Conservation (phyloP, 2,329 filamentous ascomycete genomes). For the Polychaeton citri region DNA sequence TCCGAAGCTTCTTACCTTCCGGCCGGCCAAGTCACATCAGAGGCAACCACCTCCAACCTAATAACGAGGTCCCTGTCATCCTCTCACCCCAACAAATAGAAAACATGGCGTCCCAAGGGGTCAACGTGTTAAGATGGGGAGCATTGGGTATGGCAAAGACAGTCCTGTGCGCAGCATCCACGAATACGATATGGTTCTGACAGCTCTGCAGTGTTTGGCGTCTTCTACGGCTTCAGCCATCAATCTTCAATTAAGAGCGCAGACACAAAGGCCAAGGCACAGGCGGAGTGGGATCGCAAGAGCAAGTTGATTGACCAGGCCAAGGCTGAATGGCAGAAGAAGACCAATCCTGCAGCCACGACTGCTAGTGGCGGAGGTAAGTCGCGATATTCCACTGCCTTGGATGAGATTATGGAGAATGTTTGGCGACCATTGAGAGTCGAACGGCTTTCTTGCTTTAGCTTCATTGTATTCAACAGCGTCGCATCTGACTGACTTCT, state of each 20-base stretch:
- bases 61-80: background rate
- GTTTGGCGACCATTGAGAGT: slow-evolving; percentile 6
- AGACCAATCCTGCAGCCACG: slow-evolving; percentile 43
- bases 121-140: background rate
- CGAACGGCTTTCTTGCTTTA: too few species aligned
- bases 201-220: slow-evolving; percentile 47
- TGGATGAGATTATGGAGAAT: slow-evolving; percentile 9
- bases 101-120: background rate
- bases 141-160: background rate
- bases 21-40: too few species aligned
- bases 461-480: too few species aligned
- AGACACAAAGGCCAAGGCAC: slow-evolving; percentile 55
- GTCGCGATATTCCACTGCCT: too few species aligned
- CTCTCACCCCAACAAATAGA: background rate
- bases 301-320: slow-evolving; percentile 82
- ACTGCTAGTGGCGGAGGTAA: slow-evolving; percentile 18
- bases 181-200: background rate
- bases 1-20: too few species aligned
- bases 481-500: background rate
- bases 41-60: too few species aligned
- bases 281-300: slow-evolving; percentile 84
- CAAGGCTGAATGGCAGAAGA: slow-evolving; percentile 80
- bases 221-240: slow-evolving; percentile 94
- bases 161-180: background rate
- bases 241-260: slow-evolving; percentile 65